Evolutionary conservation across 148 eudicot genomes (phyloP), one percentile per base, ranked within the genome.

Genomic region (Nepenthes gracilis): DNA sequence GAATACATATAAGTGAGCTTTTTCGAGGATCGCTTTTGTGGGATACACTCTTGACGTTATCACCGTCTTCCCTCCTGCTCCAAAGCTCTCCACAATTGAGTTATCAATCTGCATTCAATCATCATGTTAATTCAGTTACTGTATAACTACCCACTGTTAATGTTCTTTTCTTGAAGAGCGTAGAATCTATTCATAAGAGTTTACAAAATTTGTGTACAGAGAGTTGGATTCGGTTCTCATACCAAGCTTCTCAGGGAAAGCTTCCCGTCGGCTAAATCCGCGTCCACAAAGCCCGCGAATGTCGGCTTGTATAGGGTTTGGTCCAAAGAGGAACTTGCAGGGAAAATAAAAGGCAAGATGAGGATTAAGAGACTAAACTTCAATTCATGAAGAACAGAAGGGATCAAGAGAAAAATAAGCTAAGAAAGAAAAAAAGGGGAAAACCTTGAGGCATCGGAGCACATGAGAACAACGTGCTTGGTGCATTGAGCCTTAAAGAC

Each of bases 21-120:
- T 53, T 2, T 70, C 47, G 48, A 33, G 40, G 1, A 82, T 57
- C 60, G 97, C 97, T 15, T 75, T 14, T 1, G 71, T 78, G 0
- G 97, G 97, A 73, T 90, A 90, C 54, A 83, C 91, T 56, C 97
- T 78, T 14, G 95, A 84, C 53, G 82, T 70, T 57, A 90, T 86
- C 66, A 80, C 74, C 35, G 80, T 72, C 52, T 69, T 90, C 33
- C 97, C 97, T 57, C 79, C 78, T 1, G 45, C 84, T 2, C 84
- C 97, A 55, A 80, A 90, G 61, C 95, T 90, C 60, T 90, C 95
- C 54, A 90, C 83, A 0, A 82, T 86, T 0, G 97, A 90, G 63
- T 86, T 80, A 71, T 90, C 97, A 77, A 90, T 90, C 90, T 87
- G 77, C 66, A 68, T 43, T 23, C 23, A 47, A 59, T 47, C 52